These are phyloP conservation scores for Begonia loranthoides DNA, from an alignment of 306 rosid genomes.

Conservation along the genomic window DNA sequence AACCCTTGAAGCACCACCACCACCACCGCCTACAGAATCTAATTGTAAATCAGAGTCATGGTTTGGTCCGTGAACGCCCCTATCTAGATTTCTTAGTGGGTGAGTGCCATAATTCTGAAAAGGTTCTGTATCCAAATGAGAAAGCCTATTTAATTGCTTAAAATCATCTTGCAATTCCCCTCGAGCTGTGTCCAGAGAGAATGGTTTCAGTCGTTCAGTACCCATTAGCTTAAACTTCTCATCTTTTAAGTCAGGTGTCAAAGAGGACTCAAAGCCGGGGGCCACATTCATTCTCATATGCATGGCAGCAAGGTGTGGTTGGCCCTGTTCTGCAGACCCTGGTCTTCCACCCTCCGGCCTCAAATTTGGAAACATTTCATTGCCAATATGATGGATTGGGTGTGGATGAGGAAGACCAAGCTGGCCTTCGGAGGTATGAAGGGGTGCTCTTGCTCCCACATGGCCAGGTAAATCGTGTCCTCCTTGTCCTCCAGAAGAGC, in stretches of 20 bases:
- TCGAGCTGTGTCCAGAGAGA: constrained; percentile 21
- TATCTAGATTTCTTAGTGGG: constrained; percentile 37
- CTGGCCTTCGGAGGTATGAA: constrained; percentile 41
- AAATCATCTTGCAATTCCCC: constrained; percentile 61
- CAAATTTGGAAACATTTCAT: constrained; percentile 17
- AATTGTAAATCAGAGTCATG: constrained; percentile 19
- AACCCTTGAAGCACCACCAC: constrained; percentile 22
- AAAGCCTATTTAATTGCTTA: constrained; percentile 47
- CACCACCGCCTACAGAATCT: constrained; percentile 20
- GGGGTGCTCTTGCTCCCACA: constrained; percentile 25
- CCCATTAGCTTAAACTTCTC: constrained; percentile 57
- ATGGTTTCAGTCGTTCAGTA: constrained; percentile 20
- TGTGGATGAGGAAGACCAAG: constrained; percentile 21
- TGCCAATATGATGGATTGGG: constrained; percentile 15
- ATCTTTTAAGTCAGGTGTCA: constrained; percentile 33
- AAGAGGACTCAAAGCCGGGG: constrained; percentile 24
- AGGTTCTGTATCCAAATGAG: constrained; percentile 42
- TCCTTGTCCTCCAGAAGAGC: constrained; percentile 35
- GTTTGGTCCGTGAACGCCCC: constrained; percentile 22
- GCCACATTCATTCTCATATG: constrained; percentile 23
- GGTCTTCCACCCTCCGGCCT: constrained; percentile 17
- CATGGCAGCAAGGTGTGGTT: constrained; percentile 19
- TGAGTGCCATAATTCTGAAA: constrained; percentile 33
- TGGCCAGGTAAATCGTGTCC: constrained; percentile 37
- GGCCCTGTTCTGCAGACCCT: constrained; percentile 18